Percentiles rank a stretch among this genome's conserved stretches.
Evolutionary conservation across 345 rosid species (phyloP).

Genomic region (Ceriops tagal): DNA sequence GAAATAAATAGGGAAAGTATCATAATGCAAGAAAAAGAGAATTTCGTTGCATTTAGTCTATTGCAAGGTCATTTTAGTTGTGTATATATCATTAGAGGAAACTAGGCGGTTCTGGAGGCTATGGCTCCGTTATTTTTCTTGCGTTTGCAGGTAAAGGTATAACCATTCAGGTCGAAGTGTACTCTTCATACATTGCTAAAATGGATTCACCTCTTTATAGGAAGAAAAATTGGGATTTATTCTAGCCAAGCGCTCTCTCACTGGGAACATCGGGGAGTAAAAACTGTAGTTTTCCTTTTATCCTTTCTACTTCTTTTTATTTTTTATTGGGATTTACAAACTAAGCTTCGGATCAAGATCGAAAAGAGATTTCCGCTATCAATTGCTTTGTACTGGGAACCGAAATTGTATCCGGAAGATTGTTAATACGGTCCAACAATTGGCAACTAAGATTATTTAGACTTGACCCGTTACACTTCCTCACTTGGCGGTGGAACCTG

Average conservation of each 20-base stretch:
- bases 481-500: too few relatives aligned
- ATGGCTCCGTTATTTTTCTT: conserved; percentile 7
- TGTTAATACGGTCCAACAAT: too few relatives aligned
- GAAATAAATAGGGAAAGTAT: neutral
- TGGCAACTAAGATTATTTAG: too few relatives aligned
- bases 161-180: neutral
- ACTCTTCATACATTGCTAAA: neutral
- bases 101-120: neutral
- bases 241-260: neutral
- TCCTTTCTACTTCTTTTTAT: too few relatives aligned
- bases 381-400: too few relatives aligned
- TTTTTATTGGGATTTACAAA: too few relatives aligned
- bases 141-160: neutral
- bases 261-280: too few relatives aligned
- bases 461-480: too few relatives aligned
- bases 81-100: conserved; percentile 9
- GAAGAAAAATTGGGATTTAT: neutral
- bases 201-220: neutral
- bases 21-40: neutral
- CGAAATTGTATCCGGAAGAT: too few relatives aligned
- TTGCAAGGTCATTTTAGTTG: neutral
- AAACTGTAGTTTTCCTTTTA: too few relatives aligned
- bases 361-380: too few relatives aligned
- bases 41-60: neutral
- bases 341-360: too few relatives aligned